Conservation (phyloP, 2,329 filamentous ascomycete species). For the Penicillium sp. region DNA sequence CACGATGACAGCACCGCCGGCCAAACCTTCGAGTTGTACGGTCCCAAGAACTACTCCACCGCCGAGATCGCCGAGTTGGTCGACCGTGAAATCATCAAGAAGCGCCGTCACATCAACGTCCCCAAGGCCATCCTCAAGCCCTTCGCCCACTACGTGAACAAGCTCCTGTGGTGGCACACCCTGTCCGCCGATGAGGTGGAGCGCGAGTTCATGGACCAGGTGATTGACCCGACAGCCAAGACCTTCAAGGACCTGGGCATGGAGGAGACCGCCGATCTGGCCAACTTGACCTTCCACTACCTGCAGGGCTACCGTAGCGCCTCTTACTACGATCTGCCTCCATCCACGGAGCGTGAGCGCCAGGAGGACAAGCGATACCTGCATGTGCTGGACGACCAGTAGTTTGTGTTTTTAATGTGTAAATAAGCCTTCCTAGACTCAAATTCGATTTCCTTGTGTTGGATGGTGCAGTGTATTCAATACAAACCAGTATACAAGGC, state of each 20-base stretch:
- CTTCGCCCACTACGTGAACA: slow-evolving; percentile 70
- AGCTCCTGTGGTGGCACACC: slow-evolving; percentile 82
- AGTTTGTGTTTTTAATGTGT: slow-evolving; percentile 43
- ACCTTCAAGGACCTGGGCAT: slow-evolving; percentile 94
- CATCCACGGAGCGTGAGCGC: slow-evolving; percentile 91
- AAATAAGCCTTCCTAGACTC: slow-evolving; percentile 41
- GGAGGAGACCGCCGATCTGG: slow-evolving; percentile 74
- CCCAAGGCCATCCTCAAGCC: slow-evolving; percentile 79
- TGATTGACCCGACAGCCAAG: slow-evolving; percentile 86
- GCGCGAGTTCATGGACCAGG: slow-evolving; percentile 88
- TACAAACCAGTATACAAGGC: background rate
- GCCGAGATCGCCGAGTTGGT: slow-evolving; percentile 82
- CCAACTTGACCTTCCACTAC: slow-evolving; percentile 88
- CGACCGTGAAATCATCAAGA: slow-evolving; percentile 87
- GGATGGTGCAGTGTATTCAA: slow-evolving; percentile 2
- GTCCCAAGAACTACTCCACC: slow-evolving; percentile 87
- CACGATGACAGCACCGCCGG: slow-evolving; percentile 86
- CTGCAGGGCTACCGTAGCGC: slow-evolving; percentile 88
- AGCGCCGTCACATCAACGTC: slow-evolving; percentile 84
- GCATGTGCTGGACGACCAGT: slow-evolving; percentile 87
- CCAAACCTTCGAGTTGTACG: slow-evolving; percentile 92
- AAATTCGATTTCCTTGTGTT: slow-evolving; percentile 35
- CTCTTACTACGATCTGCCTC: slow-evolving; percentile 87
- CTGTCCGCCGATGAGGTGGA: slow-evolving; percentile 82
- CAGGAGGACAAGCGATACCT: slow-evolving; percentile 94